Conservation (phyloP, 129 eudicot species). For the Tagetes erecta region DNA sequence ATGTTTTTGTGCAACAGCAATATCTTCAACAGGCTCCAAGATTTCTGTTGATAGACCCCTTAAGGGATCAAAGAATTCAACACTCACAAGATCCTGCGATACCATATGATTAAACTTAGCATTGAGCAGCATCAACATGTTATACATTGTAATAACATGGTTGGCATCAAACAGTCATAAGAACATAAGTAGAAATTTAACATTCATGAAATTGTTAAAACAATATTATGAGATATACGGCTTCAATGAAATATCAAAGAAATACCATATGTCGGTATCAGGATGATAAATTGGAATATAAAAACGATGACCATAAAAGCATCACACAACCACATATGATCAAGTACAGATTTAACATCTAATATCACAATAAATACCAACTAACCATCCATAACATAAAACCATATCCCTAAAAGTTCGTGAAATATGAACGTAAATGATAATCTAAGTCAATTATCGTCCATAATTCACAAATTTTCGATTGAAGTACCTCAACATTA, state of each 20-base stretch:
- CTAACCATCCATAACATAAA: background rate
- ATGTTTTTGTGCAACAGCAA: slow-evolving; percentile 36
- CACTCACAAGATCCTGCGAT: slow-evolving; percentile 47
- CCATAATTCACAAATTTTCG: background rate
- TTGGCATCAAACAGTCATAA: background rate
- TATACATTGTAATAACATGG: background rate
- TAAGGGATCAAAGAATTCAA: slow-evolving; percentile 61
- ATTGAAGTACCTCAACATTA: background rate
- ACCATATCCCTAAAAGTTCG: background rate
- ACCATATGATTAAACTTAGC: slow-evolving; percentile 5
- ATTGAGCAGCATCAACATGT: background rate
- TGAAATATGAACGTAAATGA: slow-evolving; percentile 2
- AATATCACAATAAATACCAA: background rate
- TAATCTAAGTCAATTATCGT: background rate
- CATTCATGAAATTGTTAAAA: slow-evolving; percentile 3
- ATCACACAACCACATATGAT: background rate
- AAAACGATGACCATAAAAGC: background rate
- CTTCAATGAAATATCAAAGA: slow-evolving; percentile 2
- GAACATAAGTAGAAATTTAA: background rate
- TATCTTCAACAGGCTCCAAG: slow-evolving; percentile 26
- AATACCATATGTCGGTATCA: background rate
- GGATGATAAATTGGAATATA: background rate
- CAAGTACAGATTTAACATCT: background rate
- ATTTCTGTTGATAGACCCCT: slow-evolving; percentile 35
- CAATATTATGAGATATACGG: background rate